Evolutionary conservation across 495 filamentous ascomycete species (phyloP).

Genomic region (Penicillium pancosmium): DNA sequence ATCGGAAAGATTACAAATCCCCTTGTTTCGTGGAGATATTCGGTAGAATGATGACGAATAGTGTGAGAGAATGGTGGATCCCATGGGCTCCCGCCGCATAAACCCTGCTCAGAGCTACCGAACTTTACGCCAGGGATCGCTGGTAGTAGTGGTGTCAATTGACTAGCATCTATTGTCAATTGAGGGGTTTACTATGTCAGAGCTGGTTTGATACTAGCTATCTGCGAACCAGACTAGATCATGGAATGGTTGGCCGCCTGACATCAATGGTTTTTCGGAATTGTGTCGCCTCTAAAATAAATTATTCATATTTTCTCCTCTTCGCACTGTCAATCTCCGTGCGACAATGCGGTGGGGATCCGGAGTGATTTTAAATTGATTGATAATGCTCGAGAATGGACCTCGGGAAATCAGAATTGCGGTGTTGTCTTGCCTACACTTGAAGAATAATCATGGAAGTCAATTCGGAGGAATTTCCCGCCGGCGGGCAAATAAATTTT

Average conservation of each 20-base stretch:
- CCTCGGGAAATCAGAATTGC: not conserved
- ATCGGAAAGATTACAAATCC: not conserved
- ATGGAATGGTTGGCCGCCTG: not conserved
- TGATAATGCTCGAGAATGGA: not conserved
- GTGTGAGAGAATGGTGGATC: not conserved
- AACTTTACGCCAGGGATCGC: not conserved
- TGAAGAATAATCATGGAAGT: not conserved
- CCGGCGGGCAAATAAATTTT: not conserved
- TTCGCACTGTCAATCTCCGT: not conserved
- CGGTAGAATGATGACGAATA: not conserved
- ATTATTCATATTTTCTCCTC: too few relatives aligned
- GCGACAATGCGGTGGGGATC: not conserved
- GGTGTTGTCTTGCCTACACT: not conserved
- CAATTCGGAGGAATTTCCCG: not conserved
- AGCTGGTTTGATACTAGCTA: not conserved
- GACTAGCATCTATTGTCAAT: not conserved
- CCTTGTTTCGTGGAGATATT: not conserved
- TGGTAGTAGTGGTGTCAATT: not conserved
- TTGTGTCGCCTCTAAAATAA: not conserved
- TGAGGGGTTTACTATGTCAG: too few relatives aligned
- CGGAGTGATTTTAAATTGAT: not conserved
- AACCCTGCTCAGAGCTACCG: not conserved
- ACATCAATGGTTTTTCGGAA: not conserved
- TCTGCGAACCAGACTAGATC: not conserved
- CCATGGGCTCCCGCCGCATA: not conserved